Percentiles rank a stretch among this genome's conserved stretches.
Evolutionary conservation across 768 basidiomycete species (phyloP).

Genomic region (Gyrodon lividus): DNA sequence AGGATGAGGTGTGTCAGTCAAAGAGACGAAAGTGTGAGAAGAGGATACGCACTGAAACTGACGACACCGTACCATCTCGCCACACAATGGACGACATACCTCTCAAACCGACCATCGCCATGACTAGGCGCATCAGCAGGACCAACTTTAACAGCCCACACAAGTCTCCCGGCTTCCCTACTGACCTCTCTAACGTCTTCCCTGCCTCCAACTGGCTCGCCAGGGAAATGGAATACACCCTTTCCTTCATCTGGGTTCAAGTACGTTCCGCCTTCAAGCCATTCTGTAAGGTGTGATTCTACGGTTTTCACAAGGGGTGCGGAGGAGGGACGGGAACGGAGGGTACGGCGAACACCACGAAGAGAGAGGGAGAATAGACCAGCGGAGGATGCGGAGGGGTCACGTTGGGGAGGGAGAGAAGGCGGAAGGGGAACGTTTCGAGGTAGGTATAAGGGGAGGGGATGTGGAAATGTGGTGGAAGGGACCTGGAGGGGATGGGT

Average conservation of each 20-base stretch:
- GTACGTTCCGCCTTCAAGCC: conserved; percentile 63
- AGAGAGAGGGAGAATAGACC: conserved; percentile 76
- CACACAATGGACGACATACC: conserved; percentile 82
- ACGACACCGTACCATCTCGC: conserved; percentile 78
- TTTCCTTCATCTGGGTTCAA: conserved; percentile 47
- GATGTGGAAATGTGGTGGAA: conserved; percentile 69
- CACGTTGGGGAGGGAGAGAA: conserved; percentile 36
- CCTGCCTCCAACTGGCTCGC: conserved; percentile 49
- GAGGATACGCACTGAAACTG: conserved; percentile 65
- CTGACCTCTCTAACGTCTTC: conserved; percentile 63
- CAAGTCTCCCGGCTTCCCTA: conserved; percentile 61
- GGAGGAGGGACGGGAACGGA: conserved; percentile 52
- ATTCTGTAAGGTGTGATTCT: conserved; percentile 59
- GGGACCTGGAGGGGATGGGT: conserved; percentile 41
- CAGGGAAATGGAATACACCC: conserved; percentile 33
- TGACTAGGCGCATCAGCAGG: not conserved
- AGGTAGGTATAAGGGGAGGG: conserved; percentile 67
- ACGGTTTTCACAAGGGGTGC: conserved; percentile 65
- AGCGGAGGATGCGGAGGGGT: conserved; percentile 60
- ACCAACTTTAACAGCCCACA: conserved; percentile 57
- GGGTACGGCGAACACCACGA: conserved; percentile 68
- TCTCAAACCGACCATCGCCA: conserved; percentile 65
- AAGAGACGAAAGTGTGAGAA: not conserved
- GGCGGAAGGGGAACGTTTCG: conserved; percentile 57
- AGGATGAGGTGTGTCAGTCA: not conserved